These are phyloP conservation scores for Solidago caesia DNA, from an alignment of 129 eudicot genomes.

Conservation along the genomic window DNA sequence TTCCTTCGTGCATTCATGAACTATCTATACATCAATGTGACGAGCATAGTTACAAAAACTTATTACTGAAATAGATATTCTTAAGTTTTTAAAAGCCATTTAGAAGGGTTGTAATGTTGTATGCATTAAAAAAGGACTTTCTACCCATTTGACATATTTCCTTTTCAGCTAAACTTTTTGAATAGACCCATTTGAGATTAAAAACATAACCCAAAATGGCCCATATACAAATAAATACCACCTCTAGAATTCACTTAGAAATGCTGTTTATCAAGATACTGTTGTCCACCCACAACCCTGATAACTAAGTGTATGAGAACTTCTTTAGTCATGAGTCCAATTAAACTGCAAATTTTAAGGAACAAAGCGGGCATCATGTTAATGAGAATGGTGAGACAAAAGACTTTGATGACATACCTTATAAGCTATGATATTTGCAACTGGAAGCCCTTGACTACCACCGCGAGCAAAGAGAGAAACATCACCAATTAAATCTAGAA, in stretches of 20 bases:
- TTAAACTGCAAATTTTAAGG: background rate
- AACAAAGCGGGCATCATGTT: background rate
- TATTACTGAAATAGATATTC: background rate
- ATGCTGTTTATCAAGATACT: background rate
- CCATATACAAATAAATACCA: background rate
- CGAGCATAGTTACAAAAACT: background rate
- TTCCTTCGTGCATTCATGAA: background rate
- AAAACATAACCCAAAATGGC: background rate
- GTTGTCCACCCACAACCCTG: background rate
- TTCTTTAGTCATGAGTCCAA: background rate
- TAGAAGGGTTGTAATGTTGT: background rate
- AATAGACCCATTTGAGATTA: background rate
- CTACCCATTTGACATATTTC: background rate
- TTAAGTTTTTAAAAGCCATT: background rate
- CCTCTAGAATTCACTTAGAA: background rate
- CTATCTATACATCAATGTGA: background rate
- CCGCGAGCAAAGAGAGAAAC: slow-evolving; percentile 68
- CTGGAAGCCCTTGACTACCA: slow-evolving; percentile 92
- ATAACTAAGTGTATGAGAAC: background rate
- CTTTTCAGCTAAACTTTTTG: background rate
- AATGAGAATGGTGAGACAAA: background rate
- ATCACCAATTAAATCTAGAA: slow-evolving; percentile 92
- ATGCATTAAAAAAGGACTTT: background rate
- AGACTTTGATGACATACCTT: slow-evolving; percentile 45
- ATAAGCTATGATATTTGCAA: slow-evolving; percentile 75